A percentile compares a stretch with the other conserved stretches of the same genome.
Conservation (phyloP, 129 eudicot species). For the Tanacetum coccineum region DNA sequence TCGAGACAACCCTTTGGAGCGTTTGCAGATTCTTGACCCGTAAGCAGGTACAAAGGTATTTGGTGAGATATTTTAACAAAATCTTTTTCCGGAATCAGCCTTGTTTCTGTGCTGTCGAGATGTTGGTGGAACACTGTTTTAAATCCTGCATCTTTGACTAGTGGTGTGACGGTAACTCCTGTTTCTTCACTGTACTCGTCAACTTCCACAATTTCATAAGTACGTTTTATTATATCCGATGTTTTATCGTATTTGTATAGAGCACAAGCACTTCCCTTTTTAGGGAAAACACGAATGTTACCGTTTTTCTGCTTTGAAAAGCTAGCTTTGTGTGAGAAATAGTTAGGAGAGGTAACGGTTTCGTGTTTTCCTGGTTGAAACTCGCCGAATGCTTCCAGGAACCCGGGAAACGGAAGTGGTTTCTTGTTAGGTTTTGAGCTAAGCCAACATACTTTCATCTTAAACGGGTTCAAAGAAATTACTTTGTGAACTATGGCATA, state of each 20-base stretch:
- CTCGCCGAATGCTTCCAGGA: conserved; percentile 53
- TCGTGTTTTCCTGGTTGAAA: conserved; percentile 52
- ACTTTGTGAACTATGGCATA: conserved; percentile 63
- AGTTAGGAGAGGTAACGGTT: conserved; percentile 33
- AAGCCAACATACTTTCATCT: conserved; percentile 66
- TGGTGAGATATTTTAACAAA: conserved; percentile 61
- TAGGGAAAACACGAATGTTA: conserved; percentile 49
- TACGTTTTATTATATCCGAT: conserved; percentile 35
- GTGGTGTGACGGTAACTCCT: conserved; percentile 51
- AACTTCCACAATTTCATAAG: conserved; percentile 65
- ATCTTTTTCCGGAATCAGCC: conserved; percentile 56
- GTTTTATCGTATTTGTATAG: conserved; percentile 46
- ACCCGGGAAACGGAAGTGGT: too few relatives aligned
- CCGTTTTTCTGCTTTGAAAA: conserved; percentile 46
- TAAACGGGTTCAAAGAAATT: conserved; percentile 57
- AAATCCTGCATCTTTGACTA: conserved; percentile 76
- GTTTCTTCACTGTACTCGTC: conserved; percentile 50
- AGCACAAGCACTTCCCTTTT: conserved; percentile 73
- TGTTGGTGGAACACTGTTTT: conserved; percentile 61
- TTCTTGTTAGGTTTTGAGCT: conserved; percentile 30
- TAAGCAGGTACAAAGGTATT: conserved; percentile 56
- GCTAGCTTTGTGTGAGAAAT: conserved; percentile 66
- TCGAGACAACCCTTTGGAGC: conserved; percentile 67
- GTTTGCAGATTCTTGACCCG: conserved; percentile 49
- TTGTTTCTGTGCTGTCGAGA: conserved; percentile 37